Evolutionary conservation across 2,329 filamentous ascomycete species (phyloP), one percentile per base, ranked within the genome.

Genomic region (Colletotrichum sp.): DNA sequence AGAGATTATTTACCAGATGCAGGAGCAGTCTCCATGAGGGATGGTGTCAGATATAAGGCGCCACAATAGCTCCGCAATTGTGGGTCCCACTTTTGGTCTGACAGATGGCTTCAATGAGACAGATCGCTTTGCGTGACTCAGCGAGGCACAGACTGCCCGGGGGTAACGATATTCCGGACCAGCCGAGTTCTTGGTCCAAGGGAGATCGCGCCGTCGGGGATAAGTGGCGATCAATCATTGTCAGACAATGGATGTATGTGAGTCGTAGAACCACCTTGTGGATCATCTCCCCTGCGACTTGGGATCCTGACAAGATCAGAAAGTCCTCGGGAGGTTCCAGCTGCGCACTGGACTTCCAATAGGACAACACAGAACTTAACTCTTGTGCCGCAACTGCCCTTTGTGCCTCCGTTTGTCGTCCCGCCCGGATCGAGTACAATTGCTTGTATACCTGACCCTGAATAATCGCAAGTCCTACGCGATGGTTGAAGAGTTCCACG

Each of bases 381-480:
- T 43, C 38, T 43, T 43, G 18, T n/a, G 38, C 38, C 38, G 18
- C 38, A 43, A 11, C n/a, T 43, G 64, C 64, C 64, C 51, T 66
- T 43, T 66, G 47, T 66, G 21, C 31, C 27, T 76, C 72, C 8
- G 78, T 61, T 58, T 77, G 74, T 69, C 77, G 76, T 51, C 61
- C 63, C 31, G 79, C 80, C 27, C 75, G 73, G 31, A 78, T 72
- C 4, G 77, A 78, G 72, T 77, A 79, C 5, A 79, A 62, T 24
- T 73, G 70, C 59, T 78, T 79, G 66, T 79, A 79, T 18, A 79
- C 69, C 43, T 78, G 77, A 11, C 78, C 77, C 55, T 79, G 78
- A 16, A 79, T 79, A 15, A 79, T 65, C 12, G 78, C 77, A 24
- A 79, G 38, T n/a, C 38, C 38, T n/a, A 43, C 8, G 18, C 38